A percentile compares a stretch with the other conserved stretches of the same genome.
These are phyloP conservation scores for Epichloe baconii DNA, from an alignment of 2,329 filamentous ascomycete genomes.

Conservation along the genomic window DNA sequence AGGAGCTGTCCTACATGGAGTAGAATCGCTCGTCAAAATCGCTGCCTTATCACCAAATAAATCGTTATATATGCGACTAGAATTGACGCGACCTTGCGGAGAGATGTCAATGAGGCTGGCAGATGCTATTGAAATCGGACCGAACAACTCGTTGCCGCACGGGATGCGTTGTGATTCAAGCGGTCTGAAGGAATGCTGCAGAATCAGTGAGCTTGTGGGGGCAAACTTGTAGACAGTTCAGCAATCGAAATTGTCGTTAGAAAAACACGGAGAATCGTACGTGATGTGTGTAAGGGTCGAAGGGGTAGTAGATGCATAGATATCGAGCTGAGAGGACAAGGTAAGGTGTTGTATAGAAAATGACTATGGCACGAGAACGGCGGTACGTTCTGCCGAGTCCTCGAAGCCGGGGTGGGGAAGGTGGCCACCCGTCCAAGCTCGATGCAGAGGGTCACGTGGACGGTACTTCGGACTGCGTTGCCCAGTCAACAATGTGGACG, in stretches of 20 bases:
- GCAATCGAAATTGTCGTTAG: constrained; percentile 6
- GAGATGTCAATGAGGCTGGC: not conserved
- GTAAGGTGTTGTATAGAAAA: constrained; percentile 17
- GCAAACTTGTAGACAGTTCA: constrained; percentile 11
- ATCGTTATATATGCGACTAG: not conserved
- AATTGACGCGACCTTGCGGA: not conserved
- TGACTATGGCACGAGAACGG: constrained; percentile 15
- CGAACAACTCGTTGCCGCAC: not conserved
- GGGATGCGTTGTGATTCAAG: not conserved
- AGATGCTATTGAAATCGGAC: not conserved
- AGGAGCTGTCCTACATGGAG: constrained; percentile 23
- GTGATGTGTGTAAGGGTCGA: constrained; percentile 2
- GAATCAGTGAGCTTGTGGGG: constrained; percentile 12
- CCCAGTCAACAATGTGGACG: constrained; percentile 8
- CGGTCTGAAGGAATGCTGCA: constrained; percentile 10
- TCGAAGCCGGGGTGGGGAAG: constrained; percentile 4
- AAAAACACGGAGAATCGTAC: not conserved
- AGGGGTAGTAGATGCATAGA: constrained; percentile 11
- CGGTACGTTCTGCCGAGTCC: constrained; percentile 17
- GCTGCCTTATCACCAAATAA: constrained; percentile 1
- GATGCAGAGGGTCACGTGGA: constrained; percentile 15
- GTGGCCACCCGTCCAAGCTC: not conserved
- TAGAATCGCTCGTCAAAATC: constrained; percentile 5
- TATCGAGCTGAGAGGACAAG: constrained; percentile 19
- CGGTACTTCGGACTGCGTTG: constrained; percentile 1